Evolutionary conservation across 164 flowering plant species (phyloP), one percentile per base, ranked within the genome.

Genomic region (Dillenia suffruticosa): DNA sequence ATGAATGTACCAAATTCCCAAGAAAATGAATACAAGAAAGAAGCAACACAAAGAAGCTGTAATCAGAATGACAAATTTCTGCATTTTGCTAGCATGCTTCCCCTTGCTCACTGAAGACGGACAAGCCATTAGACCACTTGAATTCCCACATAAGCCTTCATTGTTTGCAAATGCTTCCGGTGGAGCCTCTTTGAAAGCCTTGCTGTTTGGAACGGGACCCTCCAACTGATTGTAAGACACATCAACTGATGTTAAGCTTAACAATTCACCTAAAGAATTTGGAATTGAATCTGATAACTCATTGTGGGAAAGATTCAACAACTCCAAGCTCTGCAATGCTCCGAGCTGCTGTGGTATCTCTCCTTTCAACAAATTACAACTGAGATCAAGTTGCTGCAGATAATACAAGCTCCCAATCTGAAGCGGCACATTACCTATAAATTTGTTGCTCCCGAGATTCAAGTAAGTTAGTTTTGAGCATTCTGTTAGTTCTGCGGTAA

Each of bases 301-400:
- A 62, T 62, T 62, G 49, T 51, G 26, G 49, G 64, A 62, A 12
- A 62, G 19, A 16, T 62, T 44, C 22, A 62, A 5, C 3, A 14
- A 2, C 12, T 50, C 17, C 45, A 62, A 19, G 13, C 32, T 50
- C 5, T 51, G 0, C 4, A 62, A 13, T 8, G 14, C 43, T 8
- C 32, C 54, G 1, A 60, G 54, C 44, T 12, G 26, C 16, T n/a
- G 40, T 9, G 56, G 46, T n/a, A 57, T 43, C 8, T 13, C 40
- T 15, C 58, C 65, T 13, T 40, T 14, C 2, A 63, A 9, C 1
- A 8, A 40, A 53, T 63, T 63, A 16, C 44, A 5, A 9, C 56
- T 22, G 12, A 62, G 4, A 62, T 62, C 56, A 12, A 62, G 47
- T 9, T 40, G 12, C n/a, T 62, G 47, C 11, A 60, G 54, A 10